Evolutionary conservation across 2,329 filamentous ascomycete genomes (phyloP).

Genomic region (Hypomyces rosellus): DNA sequence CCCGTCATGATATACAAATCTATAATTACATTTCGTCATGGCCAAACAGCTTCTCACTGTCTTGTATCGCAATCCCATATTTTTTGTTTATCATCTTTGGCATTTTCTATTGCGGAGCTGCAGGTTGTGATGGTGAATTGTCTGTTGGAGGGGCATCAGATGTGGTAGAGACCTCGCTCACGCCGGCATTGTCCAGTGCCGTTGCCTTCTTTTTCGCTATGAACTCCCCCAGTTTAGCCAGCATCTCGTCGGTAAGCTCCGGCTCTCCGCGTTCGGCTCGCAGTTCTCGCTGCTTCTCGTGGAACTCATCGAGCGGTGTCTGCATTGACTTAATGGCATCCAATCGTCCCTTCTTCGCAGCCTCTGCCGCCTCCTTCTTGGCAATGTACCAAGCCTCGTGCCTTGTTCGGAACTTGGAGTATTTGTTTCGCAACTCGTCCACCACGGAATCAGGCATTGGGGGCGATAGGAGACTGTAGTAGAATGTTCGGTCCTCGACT

Average conservation of each 20-base stretch:
- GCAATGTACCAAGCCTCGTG: conserved; percentile 70
- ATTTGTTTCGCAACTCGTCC: conserved; percentile 80
- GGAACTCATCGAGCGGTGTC: conserved; percentile 54
- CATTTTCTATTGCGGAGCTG: not conserved
- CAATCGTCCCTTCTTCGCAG: conserved; percentile 31
- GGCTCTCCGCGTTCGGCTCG: conserved; percentile 50
- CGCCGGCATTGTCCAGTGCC: conserved; percentile 32
- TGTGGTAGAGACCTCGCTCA: conserved; percentile 25
- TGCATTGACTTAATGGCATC: conserved; percentile 35
- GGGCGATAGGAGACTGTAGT: conserved; percentile 67
- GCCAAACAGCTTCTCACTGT: not conserved
- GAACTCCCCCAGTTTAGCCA: conserved; percentile 56
- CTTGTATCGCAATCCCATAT: conserved; percentile 2
- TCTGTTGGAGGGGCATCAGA: conserved; percentile 13
- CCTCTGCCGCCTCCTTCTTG: conserved; percentile 55
- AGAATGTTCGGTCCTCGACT: conserved; percentile 68
- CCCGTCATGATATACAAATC: conserved; percentile 22
- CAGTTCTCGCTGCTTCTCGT: conserved; percentile 45
- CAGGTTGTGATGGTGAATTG: conserved; percentile 4
- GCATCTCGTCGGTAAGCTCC: conserved; percentile 50
- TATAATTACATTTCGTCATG: conserved; percentile 25
- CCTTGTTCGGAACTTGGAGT: conserved; percentile 72
- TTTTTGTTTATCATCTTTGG: not conserved
- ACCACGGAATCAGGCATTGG: conserved; percentile 76
- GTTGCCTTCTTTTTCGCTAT: conserved; percentile 49